Evolutionary conservation across 2,329 filamentous ascomycete genomes (phyloP).

Genomic region (Ceratocystis cubensis): DNA sequence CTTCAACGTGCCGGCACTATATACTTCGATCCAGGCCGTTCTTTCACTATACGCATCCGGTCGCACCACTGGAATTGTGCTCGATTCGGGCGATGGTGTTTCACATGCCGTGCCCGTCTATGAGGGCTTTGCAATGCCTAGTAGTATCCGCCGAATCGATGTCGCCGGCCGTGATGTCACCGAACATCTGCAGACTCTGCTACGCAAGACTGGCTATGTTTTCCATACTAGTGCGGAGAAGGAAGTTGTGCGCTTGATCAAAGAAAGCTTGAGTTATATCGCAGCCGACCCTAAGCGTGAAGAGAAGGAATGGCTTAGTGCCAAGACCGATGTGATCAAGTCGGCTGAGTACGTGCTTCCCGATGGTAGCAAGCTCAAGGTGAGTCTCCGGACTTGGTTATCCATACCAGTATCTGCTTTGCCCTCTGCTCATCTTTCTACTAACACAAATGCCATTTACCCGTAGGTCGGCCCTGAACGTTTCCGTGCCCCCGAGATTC

Average conservation of each 20-base stretch:
- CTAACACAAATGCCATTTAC: conserved; percentile 16
- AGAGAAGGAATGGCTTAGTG: conserved; percentile 86
- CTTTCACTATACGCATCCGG: conserved; percentile 92
- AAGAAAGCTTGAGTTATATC: conserved; percentile 88
- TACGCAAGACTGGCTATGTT: conserved; percentile 84
- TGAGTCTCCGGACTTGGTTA: conserved; percentile 28
- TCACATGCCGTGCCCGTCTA: conserved; percentile 96
- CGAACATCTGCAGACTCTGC: conserved; percentile 79
- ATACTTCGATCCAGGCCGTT: conserved; percentile 94
- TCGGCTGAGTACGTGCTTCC: conserved; percentile 78
- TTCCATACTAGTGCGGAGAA: conserved; percentile 98
- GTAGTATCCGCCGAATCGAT: conserved; percentile 88
- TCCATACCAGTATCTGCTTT: neutral
- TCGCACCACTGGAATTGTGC: conserved; percentile 86
- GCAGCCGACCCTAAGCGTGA: conserved; percentile 82
- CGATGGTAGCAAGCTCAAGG: conserved; percentile 88
- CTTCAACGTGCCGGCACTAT: conserved; percentile 92
- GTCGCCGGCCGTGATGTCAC: conserved; percentile 94
- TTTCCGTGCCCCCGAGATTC: conserved; percentile 90
- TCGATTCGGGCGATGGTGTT: conserved; percentile 91
- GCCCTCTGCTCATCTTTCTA: neutral
- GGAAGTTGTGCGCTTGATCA: conserved; percentile 94
- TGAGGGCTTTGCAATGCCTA: conserved; percentile 93
- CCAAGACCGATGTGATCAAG: conserved; percentile 65
- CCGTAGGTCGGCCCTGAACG: conserved; percentile 74